A percentile compares a stretch with the other conserved stretches of the same genome.
Evolutionary conservation across 2,329 filamentous ascomycete species (phyloP).

Genomic region (Cladophialophora yegresii): DNA sequence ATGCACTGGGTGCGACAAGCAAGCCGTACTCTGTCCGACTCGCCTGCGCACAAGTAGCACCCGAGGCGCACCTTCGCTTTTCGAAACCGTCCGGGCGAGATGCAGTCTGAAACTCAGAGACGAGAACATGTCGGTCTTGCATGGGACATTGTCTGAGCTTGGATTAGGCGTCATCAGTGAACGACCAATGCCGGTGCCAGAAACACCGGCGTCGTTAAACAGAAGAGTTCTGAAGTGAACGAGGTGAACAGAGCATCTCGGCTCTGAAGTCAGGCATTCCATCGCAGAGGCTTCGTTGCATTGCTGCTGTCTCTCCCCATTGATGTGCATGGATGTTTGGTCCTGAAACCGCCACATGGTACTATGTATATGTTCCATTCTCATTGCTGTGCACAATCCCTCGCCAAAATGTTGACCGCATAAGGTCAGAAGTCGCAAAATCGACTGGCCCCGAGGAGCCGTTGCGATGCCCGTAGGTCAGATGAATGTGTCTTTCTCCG

Average conservation of each 20-base stretch:
- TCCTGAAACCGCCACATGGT: background rate
- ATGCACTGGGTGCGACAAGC: background rate
- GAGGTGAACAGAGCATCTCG: background rate
- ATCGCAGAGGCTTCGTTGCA: background rate
- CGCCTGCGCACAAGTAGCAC: background rate
- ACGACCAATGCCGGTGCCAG: background rate
- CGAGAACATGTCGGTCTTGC: background rate
- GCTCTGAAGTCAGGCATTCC: background rate
- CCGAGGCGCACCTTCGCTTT: background rate
- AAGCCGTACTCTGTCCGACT: background rate
- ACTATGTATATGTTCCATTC: background rate
- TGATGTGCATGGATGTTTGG: background rate
- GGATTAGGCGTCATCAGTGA: background rate
- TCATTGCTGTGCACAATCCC: background rate
- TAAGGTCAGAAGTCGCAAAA: background rate
- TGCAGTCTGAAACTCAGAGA: background rate
- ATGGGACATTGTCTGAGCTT: background rate
- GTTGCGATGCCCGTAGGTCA: background rate
- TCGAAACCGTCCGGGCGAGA: background rate
- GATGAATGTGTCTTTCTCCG: background rate
- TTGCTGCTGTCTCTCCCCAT: background rate
- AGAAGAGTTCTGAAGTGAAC: background rate
- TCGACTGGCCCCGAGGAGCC: too few species aligned
- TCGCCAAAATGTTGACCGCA: background rate
- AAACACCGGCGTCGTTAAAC: conserved; percentile 4